Evolutionary conservation across 495 filamentous ascomycete genomes (phyloP), one percentile per base, ranked within the genome.

Genomic region (Letharia lupina): DNA sequence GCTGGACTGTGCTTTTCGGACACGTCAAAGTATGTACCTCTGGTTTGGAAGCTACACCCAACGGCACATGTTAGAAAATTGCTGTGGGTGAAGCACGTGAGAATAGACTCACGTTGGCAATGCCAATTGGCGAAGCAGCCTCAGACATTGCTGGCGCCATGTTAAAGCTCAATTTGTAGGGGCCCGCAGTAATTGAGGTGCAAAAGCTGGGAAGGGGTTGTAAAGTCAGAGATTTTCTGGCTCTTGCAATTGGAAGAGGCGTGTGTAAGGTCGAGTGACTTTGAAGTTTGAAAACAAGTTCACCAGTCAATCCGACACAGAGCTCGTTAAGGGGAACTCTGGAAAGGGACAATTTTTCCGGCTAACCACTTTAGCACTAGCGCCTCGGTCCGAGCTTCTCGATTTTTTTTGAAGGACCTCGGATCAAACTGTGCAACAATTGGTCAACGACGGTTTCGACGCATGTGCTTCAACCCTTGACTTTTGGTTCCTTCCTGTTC

Each of bases 91-190:
- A 72, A 4, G 59, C 2, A 18, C 37, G 7, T 63, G 39, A 50
- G 40, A 61, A 47, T 40, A 16, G 66, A 82, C 86, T 79, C 78
- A 89, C 86, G 82, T 98, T 98, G 84, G 94, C 94, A 89, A 98
- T 98, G 83, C 93, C 93, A 89, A 98, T 98, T 73, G 91, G 91
- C 74, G 90, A 89, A 68, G 89, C 88, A 75, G 89, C 89, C 79
- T 96, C 92, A 70, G 86, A 86, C 74, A 88, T 86, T 72, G 86
- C 79, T 70, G 84, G 82, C 75, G 88, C 83, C 89, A 93, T 93
- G 77, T 75, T 86, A 80, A 64, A 71, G 67, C 50, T 66, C 66
- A 18, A 41, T 2, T 42, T 56, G 65, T n/a, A 13, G 33, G 47
- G 28, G 47, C 1, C 13, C 39, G 13, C 10, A 45, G 3, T 65